Evolutionary conservation across 2,329 filamentous ascomycete species (phyloP), one percentile per base, ranked within the genome.

Genomic region (Aspergillus aculeatus): DNA sequence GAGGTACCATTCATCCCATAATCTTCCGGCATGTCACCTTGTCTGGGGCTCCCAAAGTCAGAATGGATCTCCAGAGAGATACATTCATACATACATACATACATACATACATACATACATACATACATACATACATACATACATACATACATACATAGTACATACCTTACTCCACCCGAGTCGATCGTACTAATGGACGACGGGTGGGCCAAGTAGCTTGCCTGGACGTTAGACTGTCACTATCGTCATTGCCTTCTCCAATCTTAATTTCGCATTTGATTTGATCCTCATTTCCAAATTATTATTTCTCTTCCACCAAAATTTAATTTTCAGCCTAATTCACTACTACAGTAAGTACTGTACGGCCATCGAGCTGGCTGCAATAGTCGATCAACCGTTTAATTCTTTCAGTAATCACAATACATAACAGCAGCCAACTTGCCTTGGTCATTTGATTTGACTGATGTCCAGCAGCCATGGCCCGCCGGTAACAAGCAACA

Each of bases 121-220:
- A 23, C 23, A 23, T 23, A 21, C 24, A 47, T 47, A 47, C 2
- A 24, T 54, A 12, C 38, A 35, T 44, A 19, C 31, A 23, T 23
- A 23, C 23, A 23, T 23, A 23, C 23, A 23, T 23, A 23, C 23
- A 23, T 23, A 21, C 24, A 47, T 47, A 47, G 38, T 54, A 12
- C 38, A 35, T 44, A 19, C 31, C 51, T 24, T n/a, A 24, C 35
- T 24, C 26, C 47, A 54, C 35, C 41, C 26, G 21, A 48, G 41
- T 54, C 41, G 52, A 54, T 54, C 52, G 52, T 47, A 54, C 52
- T 54, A 54, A 48, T 48, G n/a, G 41, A 21, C 41, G 47, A 47
- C 23, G 24, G 26, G 52, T 54, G 52, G 52, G 52, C 31, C 52
- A 29, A 54, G 41, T 48, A 16, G 38, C 38, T 14, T 44, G 14